A percentile compares a stretch with the other conserved stretches of the same genome.
phyloP scores from a whole-genome alignment of 1,284 basidiomycete species.

The Meira nashicola region DNA sequence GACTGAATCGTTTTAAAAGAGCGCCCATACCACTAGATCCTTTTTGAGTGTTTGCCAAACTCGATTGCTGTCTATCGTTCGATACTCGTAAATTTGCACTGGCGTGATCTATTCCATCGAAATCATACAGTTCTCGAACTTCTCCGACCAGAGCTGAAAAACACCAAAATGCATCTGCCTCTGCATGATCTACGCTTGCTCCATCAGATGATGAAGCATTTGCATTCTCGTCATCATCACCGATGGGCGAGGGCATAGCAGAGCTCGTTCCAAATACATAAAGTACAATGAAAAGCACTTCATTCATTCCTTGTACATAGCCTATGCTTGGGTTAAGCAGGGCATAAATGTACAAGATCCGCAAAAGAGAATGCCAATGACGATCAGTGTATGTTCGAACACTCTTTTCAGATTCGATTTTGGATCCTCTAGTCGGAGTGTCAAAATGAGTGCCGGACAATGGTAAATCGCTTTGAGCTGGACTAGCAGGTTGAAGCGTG shows the following conservation, averaged over 20 bases:
- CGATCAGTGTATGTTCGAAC: constrained; percentile 15
- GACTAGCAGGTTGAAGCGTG: constrained; percentile 6
- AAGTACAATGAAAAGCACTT: constrained; percentile 44
- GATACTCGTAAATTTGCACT: constrained; percentile 13
- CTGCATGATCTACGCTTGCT: constrained; percentile 12
- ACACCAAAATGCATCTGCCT: constrained; percentile 52
- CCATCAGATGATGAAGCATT: neutral
- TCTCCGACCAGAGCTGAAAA: constrained; percentile 46
- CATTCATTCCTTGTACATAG: constrained; percentile 50
- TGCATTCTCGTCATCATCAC: constrained; percentile 4
- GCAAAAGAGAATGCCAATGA: constrained; percentile 46
- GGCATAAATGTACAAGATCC: constrained; percentile 48
- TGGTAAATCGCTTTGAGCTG: neutral
- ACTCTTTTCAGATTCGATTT: neutral
- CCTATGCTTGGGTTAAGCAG: constrained; percentile 47
- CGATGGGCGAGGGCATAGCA: constrained; percentile 8
- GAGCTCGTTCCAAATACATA: constrained; percentile 32
- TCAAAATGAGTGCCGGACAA: neutral
- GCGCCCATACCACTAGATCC: constrained; percentile 32
- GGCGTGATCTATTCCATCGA: constrained; percentile 34
- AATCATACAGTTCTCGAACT: constrained; percentile 49
- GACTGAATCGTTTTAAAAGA: constrained; percentile 34
- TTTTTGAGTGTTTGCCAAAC: neutral
- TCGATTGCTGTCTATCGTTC: constrained; percentile 5
- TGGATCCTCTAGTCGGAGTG: neutral